Conservation (phyloP, 352 stramenopile genomes). For the Blastocystis sp. region DNA sequence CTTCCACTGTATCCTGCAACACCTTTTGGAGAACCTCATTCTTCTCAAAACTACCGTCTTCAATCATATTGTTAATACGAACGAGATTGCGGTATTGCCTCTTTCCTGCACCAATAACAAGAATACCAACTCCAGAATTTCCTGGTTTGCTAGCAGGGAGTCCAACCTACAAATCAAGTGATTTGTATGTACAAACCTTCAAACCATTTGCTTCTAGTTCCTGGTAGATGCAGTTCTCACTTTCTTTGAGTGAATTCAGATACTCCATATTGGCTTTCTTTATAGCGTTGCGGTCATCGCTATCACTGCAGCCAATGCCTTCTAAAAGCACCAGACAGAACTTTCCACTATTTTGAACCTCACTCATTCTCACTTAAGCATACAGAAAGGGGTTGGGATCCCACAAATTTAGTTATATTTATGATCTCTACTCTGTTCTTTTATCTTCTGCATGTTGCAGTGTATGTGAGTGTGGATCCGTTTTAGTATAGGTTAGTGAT, state of each 20-base stretch:
- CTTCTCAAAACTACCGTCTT: neutral
- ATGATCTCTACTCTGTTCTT: neutral
- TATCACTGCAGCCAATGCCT: neutral
- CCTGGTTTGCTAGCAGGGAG: neutral
- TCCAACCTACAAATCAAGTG: neutral
- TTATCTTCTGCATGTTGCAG: neutral
- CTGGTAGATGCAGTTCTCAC: neutral
- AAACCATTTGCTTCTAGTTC: neutral
- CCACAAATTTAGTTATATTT: neutral
- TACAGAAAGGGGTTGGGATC: neutral
- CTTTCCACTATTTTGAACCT: neutral
- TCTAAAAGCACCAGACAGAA: conserved; percentile 11
- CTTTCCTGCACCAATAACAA: conserved; percentile 12
- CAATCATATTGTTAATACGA: neutral
- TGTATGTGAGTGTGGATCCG: neutral
- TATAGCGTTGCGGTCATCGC: neutral
- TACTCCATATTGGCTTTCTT: neutral
- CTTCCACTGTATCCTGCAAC: neutral
- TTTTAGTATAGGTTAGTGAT: neutral
- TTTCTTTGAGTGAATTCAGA: neutral
- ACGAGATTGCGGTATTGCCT: neutral
- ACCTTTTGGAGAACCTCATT: neutral
- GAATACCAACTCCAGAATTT: neutral
- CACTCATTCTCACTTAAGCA: neutral
- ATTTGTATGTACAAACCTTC: neutral